These are phyloP conservation scores for Strobilomyces echinocephalus DNA, from an alignment of 768 basidiomycete species.

Conservation along the genomic window DNA sequence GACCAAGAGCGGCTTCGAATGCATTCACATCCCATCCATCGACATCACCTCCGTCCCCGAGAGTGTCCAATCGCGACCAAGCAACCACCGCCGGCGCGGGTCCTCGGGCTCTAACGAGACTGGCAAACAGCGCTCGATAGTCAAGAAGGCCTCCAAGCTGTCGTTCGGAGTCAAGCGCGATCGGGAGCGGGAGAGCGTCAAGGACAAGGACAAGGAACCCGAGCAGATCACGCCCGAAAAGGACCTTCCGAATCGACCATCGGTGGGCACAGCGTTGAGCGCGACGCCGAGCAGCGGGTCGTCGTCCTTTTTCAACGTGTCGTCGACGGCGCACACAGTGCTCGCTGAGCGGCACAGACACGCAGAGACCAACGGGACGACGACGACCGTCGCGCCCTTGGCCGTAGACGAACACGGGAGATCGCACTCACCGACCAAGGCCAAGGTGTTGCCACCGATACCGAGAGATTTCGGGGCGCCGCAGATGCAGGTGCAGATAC, in stretches of 20 bases:
- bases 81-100: constrained; percentile 39
- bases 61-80: constrained; percentile 30
- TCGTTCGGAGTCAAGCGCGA: constrained; percentile 67
- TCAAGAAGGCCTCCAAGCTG: constrained; percentile 73
- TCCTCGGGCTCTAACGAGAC: constrained; percentile 52
- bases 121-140: constrained; percentile 48
- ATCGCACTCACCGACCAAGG: constrained; percentile 49
- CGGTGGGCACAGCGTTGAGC: constrained; percentile 46
- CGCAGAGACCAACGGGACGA: constrained; percentile 23
- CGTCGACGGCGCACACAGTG: constrained; percentile 46
- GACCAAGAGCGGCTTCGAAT: constrained; percentile 36
- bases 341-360: constrained; percentile 33
- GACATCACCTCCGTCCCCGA: constrained; percentile 72
- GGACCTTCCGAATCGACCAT: constrained; percentile 41
- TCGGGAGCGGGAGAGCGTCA: constrained; percentile 37
- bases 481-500: constrained; percentile 9
- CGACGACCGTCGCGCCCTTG: constrained; percentile 14
- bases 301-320: constrained; percentile 83
- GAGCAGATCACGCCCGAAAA: constrained; percentile 39
- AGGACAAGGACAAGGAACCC: constrained; percentile 44
- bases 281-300: constrained; percentile 65
- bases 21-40: constrained; percentile 40
- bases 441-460: constrained; percentile 73
- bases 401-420: constrained; percentile 35
- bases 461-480: constrained; percentile 59